Evolutionary conservation across 176 grass and related monocot genomes (phyloP).

Genomic region (Aegilops sharonensis): DNA sequence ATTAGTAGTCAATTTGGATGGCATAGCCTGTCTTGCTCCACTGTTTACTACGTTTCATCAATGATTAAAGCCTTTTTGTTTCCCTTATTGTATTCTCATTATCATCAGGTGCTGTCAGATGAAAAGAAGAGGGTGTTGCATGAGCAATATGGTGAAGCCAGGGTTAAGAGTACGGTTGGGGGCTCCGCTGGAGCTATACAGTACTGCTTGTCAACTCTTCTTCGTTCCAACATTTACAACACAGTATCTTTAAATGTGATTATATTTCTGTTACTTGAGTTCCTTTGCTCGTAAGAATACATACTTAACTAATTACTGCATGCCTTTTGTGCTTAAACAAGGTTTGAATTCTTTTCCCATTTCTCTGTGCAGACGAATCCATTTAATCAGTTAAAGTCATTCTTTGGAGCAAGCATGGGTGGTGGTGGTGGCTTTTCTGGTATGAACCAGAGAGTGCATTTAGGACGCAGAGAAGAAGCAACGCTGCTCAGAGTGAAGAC

Average conservation of each 20-base stretch:
- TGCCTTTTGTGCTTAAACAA: slow-evolving; percentile 11
- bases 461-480: slow-evolving; percentile 67
- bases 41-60: background rate
- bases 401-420: slow-evolving; percentile 96
- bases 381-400: slow-evolving; percentile 92
- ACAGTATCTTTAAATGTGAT: background rate
- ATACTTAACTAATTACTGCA: background rate
- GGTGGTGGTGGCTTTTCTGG: slow-evolving; percentile 55
- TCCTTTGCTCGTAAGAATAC: background rate
- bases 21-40: background rate
- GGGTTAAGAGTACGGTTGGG: slow-evolving; percentile 85
- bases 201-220: slow-evolving; percentile 45
- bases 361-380: slow-evolving; percentile 78
- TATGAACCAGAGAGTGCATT: slow-evolving; percentile 73
- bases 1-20: background rate
- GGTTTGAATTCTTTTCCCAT: slow-evolving; percentile 21
- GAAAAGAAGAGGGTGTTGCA: slow-evolving; percentile 88
- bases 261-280: slow-evolving; percentile 4
- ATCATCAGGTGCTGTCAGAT: slow-evolving; percentile 89
- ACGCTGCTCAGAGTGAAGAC: slow-evolving; percentile 82
- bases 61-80: background rate
- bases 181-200: slow-evolving; percentile 84
- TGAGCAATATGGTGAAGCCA: slow-evolving; percentile 98
- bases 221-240: slow-evolving; percentile 19
- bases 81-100: slow-evolving; percentile 31